Evolutionary conservation across 2,329 filamentous ascomycete genomes (phyloP).

Genomic region (Rosellinia necatrix): DNA sequence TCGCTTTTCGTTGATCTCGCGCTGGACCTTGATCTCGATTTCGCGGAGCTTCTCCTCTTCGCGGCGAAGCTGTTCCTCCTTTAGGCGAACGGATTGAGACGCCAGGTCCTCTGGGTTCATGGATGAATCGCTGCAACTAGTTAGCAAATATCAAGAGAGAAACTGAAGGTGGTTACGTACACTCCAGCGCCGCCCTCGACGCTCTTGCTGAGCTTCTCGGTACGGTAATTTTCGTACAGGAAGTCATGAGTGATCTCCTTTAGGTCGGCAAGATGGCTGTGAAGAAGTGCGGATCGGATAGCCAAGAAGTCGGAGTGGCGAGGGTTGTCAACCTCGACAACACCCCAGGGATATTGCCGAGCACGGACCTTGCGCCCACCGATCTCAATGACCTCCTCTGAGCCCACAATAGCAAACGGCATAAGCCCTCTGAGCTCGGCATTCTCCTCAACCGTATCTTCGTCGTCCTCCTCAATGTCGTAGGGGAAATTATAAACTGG

Average conservation of each 20-base stretch:
- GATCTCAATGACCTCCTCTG: constrained; percentile 93
- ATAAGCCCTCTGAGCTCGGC: constrained; percentile 95
- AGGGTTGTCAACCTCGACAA: constrained; percentile 98
- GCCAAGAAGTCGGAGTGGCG: constrained; percentile 98
- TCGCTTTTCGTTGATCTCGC: constrained; percentile 99
- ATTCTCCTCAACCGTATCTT: constrained; percentile 99
- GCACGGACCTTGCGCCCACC: constrained; percentile 90
- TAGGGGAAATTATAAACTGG: constrained; percentile 99
- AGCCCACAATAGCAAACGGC: constrained; percentile 98
- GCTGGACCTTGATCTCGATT: constrained; percentile 99
- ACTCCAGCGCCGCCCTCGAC: constrained; percentile 87
- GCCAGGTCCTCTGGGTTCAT: constrained; percentile 98
- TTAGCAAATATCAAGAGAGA: constrained; percentile 38
- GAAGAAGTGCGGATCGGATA: constrained; percentile 92
- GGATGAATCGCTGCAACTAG: constrained; percentile 68
- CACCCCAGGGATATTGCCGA: constrained; percentile 97
- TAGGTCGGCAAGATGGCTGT: constrained; percentile 96
- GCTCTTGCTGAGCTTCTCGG: constrained; percentile 99
- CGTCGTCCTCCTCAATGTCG: constrained; percentile 98
- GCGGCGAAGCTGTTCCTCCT: constrained; percentile 98
- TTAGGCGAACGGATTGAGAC: constrained; percentile 95
- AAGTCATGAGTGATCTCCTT: constrained; percentile 99
- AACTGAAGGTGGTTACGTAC: constrained; percentile 61
- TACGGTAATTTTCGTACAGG: constrained; percentile 99
- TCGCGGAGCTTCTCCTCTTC: constrained; percentile 99